Evolutionary conservation across 2,329 filamentous ascomycete species (phyloP), one percentile per base, ranked within the genome.

Genomic region (Colletotrichum endophyticum): DNA sequence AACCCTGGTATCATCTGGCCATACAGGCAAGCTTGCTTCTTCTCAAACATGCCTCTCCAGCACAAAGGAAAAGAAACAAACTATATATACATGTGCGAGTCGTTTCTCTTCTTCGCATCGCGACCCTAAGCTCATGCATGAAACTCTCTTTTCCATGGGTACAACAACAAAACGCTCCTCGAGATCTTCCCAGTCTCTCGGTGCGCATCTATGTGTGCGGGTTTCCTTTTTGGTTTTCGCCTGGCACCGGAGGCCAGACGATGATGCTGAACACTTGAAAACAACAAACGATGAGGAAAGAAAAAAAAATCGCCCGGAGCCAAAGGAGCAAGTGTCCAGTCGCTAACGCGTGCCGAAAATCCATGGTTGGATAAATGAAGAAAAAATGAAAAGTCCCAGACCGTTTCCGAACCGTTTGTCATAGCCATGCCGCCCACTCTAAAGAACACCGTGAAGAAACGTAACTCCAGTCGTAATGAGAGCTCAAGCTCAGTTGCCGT

Each of bases 21-120:
- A 67, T 76, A 56, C 56, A 28, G 57, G 57, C 73, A 69, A 68
- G 53, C 59, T 67, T 73, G 63, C 57, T 59, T 68, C 57, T 73
- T 53, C 66, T 71, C 74, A 53, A 66, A 32, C 63, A 75, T 77
- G 67, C 72, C 64, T 49, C 39, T 72, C 68, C 73, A 73, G 68
- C 70, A 64, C 72, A 72, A 71, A 71, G 30, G 67, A 68, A 73
- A 77, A 77, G 72, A 76, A 76, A 76, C 73, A 76, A 76, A 68
- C 73, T 77, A 76, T 77, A 77, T 77, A 77, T 77, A 77, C 76
- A 77, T 69, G 69, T 76, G 73, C 76, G 73, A 72, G 69, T 73
- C 73, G 76, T 77, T 73, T 73, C 69, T 77, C 73, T 72, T 77
- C 75, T 75, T 75, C 73, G 68, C 73, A 49, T 69, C 49, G 25